Conservation (phyloP, 306 rosid species). For the Alnus rubra region DNA sequence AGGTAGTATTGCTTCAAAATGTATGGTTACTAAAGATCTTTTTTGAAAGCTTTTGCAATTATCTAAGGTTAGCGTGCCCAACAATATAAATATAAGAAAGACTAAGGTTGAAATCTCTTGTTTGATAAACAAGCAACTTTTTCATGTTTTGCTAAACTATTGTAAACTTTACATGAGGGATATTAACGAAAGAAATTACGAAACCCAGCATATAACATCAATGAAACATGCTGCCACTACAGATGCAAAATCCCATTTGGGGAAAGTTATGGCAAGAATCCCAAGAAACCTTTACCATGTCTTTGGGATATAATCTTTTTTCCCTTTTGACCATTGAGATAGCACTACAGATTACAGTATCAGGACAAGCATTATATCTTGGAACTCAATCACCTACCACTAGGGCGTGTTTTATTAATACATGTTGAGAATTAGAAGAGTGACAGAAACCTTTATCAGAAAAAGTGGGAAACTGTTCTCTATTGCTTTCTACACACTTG, state of each 20-base stretch:
- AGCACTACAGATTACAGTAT: too few relatives aligned
- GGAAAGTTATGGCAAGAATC: too few relatives aligned
- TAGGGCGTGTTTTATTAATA: too few relatives aligned
- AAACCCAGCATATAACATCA: too few relatives aligned
- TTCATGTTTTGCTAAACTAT: background rate
- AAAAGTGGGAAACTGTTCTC: too few relatives aligned
- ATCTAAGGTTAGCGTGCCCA: slow-evolving; percentile 15
- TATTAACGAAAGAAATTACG: background rate
- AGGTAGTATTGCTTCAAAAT: slow-evolving; percentile 48
- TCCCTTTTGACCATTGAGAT: too few relatives aligned
- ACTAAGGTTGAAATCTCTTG: background rate
- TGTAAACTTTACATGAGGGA: background rate
- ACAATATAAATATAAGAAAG: slow-evolving; percentile 1
- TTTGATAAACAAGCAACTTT: background rate
- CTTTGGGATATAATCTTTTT: too few relatives aligned
- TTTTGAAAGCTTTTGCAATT: slow-evolving; percentile 18
- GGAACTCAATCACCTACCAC: too few relatives aligned
- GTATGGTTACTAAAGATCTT: background rate
- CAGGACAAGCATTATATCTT: too few relatives aligned
- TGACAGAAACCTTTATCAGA: too few relatives aligned
- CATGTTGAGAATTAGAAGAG: background rate
- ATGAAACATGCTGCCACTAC: background rate
- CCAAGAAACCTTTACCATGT: too few relatives aligned
- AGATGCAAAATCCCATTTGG: too few relatives aligned
- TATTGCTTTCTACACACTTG: background rate